Evolutionary conservation across 2,329 filamentous ascomycete genomes (phyloP).

Genomic region (Sporothrix pseudoabietina): DNA sequence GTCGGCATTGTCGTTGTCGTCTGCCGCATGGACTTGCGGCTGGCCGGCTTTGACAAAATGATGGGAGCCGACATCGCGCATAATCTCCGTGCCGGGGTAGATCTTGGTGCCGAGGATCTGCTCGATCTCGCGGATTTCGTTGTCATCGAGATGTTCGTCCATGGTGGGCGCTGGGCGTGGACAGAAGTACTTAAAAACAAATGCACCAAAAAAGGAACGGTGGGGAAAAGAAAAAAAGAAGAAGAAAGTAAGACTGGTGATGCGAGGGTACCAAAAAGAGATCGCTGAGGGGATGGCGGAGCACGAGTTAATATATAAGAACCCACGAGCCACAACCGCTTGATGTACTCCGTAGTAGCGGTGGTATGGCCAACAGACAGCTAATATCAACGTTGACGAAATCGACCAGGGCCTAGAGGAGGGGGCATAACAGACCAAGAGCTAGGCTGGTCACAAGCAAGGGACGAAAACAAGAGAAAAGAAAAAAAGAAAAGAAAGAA

Average conservation of each 20-base stretch:
- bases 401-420: background rate
- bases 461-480: background rate
- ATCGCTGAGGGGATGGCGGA: background rate
- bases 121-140: conserved; percentile 30
- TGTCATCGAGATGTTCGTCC: conserved; percentile 31
- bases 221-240: background rate
- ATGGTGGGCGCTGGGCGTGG: conserved; percentile 5
- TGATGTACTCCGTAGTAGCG: background rate
- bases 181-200: background rate
- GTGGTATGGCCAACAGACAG: background rate
- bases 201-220: background rate
- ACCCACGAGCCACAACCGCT: background rate
- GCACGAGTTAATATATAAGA: background rate
- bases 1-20: background rate
- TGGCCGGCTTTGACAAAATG: conserved; percentile 62
- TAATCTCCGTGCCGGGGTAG: conserved; percentile 45
- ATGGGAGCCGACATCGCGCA: conserved; percentile 58
- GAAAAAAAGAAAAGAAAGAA: background rate
- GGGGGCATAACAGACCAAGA: background rate
- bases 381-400: background rate
- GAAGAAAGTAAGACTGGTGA: background rate
- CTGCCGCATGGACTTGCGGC: conserved; percentile 38
- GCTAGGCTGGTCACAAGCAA: background rate
- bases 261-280: background rate
- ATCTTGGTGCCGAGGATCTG: conserved; percentile 35